Conservation (phyloP, 2,329 filamentous ascomycete species). For the Aspergillus sclerotialis region DNA sequence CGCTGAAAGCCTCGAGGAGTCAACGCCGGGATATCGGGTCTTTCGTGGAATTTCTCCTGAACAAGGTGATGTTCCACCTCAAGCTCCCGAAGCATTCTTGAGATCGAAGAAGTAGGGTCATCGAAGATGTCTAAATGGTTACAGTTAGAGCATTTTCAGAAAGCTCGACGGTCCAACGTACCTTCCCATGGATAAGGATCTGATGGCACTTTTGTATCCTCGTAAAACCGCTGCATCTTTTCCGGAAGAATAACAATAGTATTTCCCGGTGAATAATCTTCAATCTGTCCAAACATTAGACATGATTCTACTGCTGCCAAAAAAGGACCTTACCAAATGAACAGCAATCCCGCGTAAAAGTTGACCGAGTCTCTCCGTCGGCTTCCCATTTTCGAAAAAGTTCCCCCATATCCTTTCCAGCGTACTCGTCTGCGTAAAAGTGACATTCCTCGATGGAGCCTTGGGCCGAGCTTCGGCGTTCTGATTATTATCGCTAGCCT, state of each 20-base stretch:
- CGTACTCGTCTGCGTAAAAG: conserved; percentile 46
- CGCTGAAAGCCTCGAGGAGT: conserved; percentile 61
- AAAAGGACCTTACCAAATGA: conserved; percentile 55
- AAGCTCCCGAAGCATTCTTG: conserved; percentile 51
- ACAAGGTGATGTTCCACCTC: conserved; percentile 58
- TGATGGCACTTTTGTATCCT: conserved; percentile 54
- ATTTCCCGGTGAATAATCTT: conserved; percentile 60
- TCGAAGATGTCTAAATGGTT: conserved; percentile 46
- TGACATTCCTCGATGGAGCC: conserved; percentile 31
- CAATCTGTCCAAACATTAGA: conserved; percentile 46
- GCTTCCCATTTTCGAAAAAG: conserved; percentile 62
- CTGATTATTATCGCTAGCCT: conserved; percentile 25
- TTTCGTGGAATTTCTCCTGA: conserved; percentile 45
- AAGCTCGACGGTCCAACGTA: conserved; percentile 21
- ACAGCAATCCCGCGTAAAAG: conserved; percentile 67
- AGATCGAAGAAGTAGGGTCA: conserved; percentile 47
- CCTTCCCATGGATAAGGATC: conserved; percentile 65
- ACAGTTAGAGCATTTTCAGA: conserved; percentile 8
- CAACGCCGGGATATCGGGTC: conserved; percentile 56
- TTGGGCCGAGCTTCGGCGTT: conserved; percentile 28
- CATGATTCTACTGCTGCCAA: too few relatives aligned
- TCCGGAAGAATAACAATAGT: conserved; percentile 67
- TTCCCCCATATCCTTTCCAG: conserved; percentile 70
- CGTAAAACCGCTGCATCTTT: conserved; percentile 70
- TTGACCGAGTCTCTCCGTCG: conserved; percentile 62